Percentiles rank a stretch among this genome's conserved stretches.
phyloP scores from a whole-genome alignment of 2,329 filamentous ascomycete species.

The Stachybotrys echinatus region DNA sequence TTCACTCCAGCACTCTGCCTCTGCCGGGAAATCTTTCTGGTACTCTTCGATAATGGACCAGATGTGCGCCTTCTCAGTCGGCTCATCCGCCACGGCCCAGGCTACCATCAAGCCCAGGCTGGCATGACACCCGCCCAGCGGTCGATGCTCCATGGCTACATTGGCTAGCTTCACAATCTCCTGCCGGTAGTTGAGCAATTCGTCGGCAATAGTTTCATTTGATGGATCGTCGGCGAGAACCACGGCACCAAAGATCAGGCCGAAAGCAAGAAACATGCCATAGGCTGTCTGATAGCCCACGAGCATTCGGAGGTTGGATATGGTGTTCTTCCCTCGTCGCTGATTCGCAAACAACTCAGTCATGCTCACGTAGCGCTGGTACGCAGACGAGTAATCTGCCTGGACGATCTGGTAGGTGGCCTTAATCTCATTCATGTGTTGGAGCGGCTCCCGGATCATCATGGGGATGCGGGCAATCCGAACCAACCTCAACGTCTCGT shows the following conservation, averaged over 20 bases:
- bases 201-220: conserved; percentile 7
- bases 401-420: conserved; percentile 11
- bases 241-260: conserved; percentile 16
- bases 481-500: neutral
- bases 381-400: conserved; percentile 5
- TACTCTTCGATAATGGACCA: conserved; percentile 11
- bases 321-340: neutral
- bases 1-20: conserved; percentile 3
- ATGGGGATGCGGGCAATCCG: conserved; percentile 11
- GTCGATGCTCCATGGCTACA: conserved; percentile 12
- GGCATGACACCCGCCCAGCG: conserved; percentile 20
- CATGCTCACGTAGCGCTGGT: neutral
- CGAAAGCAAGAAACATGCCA: conserved; percentile 12
- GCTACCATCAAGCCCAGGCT: conserved; percentile 17
- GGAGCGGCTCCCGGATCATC: conserved; percentile 11
- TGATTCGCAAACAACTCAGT: neutral
- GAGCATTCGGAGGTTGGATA: conserved; percentile 1
- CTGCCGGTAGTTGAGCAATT: conserved; percentile 11
- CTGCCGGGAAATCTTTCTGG: conserved; percentile 10
- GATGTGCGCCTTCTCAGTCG: conserved; percentile 3
- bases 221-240: conserved; percentile 12
- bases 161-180: conserved; percentile 17
- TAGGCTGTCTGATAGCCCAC: conserved; percentile 9
- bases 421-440: conserved; percentile 10
- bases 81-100: conserved; percentile 22